Conservation (phyloP, 768 basidiomycete genomes). For the Agaricus bisporus region DNA sequence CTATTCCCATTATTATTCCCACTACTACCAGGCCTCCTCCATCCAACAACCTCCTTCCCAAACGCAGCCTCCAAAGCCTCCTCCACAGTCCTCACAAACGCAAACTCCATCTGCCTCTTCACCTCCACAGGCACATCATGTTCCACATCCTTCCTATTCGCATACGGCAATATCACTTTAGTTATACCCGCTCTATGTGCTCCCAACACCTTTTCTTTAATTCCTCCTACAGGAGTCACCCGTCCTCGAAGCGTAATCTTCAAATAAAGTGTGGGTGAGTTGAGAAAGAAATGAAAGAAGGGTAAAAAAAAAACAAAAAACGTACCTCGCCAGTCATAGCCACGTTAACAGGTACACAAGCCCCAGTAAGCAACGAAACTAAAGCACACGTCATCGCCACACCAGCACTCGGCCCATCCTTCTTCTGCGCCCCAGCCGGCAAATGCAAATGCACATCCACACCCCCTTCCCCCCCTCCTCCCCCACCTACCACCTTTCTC, state of each 20-base stretch:
- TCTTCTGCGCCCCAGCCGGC: constrained; percentile 87
- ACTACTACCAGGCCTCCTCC: constrained; percentile 39
- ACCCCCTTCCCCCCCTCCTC: constrained; percentile 25
- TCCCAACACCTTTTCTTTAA: constrained; percentile 89
- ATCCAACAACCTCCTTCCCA: constrained; percentile 59
- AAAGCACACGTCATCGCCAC: constrained; percentile 87
- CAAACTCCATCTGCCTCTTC: constrained; percentile 69
- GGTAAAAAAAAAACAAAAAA: too few species aligned
- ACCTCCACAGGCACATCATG: constrained; percentile 77
- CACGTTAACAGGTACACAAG: constrained; percentile 60
- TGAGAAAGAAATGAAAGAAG: not conserved
- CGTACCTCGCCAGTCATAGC: constrained; percentile 90
- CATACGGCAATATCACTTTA: constrained; percentile 79
- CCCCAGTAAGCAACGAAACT: constrained; percentile 76
- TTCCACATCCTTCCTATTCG: constrained; percentile 83
- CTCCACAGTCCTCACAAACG: constrained; percentile 71
- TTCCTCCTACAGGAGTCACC: constrained; percentile 81
- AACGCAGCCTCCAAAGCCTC: constrained; percentile 85
- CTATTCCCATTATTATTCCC: not conserved
- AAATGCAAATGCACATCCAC: constrained; percentile 88
- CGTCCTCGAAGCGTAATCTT: constrained; percentile 79
- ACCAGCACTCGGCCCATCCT: constrained; percentile 90
- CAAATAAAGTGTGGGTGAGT: not conserved
- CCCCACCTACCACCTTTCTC: not conserved
- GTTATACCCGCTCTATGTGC: constrained; percentile 83